Evolutionary conservation across 257 asterid genomes (phyloP).

Genomic region (Jasminum sambac): DNA sequence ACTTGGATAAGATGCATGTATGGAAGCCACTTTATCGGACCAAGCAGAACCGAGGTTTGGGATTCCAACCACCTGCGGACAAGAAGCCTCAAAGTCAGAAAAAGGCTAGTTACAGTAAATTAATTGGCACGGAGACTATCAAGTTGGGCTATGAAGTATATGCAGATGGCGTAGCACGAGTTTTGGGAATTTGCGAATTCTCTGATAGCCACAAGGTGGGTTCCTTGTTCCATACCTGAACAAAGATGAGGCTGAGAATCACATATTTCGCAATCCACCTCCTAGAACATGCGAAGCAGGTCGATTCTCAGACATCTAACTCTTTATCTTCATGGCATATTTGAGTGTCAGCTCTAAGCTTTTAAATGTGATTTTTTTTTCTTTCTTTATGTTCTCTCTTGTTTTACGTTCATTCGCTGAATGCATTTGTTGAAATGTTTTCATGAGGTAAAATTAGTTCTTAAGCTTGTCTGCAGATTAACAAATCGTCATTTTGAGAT

Average conservation of each 20-base stretch:
- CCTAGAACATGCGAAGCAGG: conserved; percentile 74
- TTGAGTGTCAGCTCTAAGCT: conserved; percentile 17
- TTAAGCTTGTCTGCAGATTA: conserved; percentile 15
- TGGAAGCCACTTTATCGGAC: conserved; percentile 85
- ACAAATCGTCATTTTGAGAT: conserved; percentile 13
- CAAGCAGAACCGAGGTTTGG: conserved; percentile 70
- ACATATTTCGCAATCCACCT: conserved; percentile 69
- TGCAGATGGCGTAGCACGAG: conserved; percentile 94
- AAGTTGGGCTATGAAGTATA: conserved; percentile 89
- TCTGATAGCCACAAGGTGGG: conserved; percentile 66
- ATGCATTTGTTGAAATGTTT: conserved; percentile 4
- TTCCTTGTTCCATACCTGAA: conserved; percentile 45
- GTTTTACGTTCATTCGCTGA: conserved; percentile 15
- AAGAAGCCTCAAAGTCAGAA: conserved; percentile 59
- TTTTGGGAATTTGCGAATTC: conserved; percentile 83
- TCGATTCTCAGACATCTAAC: conserved; percentile 27
- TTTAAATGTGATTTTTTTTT: conserved; percentile 5
- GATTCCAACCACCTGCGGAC: conserved; percentile 56
- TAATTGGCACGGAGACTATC: conserved; percentile 43
- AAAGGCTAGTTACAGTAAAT: conserved; percentile 40
- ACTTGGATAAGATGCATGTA: conserved; percentile 84
- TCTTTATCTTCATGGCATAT: conserved; percentile 5
- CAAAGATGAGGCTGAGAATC: conserved; percentile 72
- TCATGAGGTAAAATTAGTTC: conserved; percentile 12
- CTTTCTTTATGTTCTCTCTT: too few relatives aligned